Evolutionary conservation across 2,329 filamentous ascomycete genomes (phyloP), one percentile per base, ranked within the genome.

Genomic region (Diaporthe amygdali): DNA sequence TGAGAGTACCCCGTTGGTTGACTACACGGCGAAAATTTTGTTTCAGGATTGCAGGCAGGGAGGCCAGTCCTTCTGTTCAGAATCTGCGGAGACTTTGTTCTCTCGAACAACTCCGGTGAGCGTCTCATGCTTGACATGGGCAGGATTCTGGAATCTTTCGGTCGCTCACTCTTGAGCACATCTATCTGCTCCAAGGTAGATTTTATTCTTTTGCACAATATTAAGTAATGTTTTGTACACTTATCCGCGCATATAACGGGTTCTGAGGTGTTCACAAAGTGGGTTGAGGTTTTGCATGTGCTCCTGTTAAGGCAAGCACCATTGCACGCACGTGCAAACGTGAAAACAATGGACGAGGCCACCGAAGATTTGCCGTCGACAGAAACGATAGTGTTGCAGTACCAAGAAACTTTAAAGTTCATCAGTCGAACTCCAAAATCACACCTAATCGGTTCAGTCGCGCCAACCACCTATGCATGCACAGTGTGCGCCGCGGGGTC

Each of bases 201-300:
- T 34, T 14, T 47, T 25, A 63, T 41, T 47, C 47, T 30, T 30
- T 22, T 63, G 41, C 59, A 63, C 41, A 47, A 63, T 25, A 47
- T 47, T 25, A 63, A 47, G 20, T 63, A 63, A 63, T 63, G 41
- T 63, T 63, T 63, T 63, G 59, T 47, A 63, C 59, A 47, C 7
- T 37, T 47, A n/a, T 9, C 9, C n/a, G 15, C 39, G 14, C 5
- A 5, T 8, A 8, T 22, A 3, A 14, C 27, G 20, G 17, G 17
- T 4, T 6, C 12, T 39, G 52, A 56, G 39, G n/a, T n/a, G 32
- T 12, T 20, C n/a, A 0, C 17, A 34, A 41, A 7, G 22, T 41
- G 54, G n/a, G 3, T 1, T n/a, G 9, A 20, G 22, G 20, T 8
- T 20, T 30, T 4, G 25, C 34, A n/a, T n/a, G n/a, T 22, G 37